A percentile compares a stretch with the other conserved stretches of the same genome.
phyloP scores from a whole-genome alignment of 345 rosid genomes.

The Boechera retrofracta region DNA sequence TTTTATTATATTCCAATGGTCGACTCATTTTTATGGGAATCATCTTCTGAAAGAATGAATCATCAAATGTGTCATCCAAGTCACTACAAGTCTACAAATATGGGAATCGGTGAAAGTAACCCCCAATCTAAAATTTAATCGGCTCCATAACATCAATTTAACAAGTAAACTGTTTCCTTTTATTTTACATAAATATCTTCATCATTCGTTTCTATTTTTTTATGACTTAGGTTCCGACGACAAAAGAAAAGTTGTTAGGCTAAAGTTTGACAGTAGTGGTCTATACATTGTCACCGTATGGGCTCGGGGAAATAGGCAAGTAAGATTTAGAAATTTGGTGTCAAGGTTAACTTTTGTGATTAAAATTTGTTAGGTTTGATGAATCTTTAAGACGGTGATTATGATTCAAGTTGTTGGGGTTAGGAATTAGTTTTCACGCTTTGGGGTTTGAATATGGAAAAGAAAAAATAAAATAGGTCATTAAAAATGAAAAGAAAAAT shows the following conservation, averaged over 20 bases:
- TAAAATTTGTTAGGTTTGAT: neutral
- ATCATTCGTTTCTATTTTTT: too few species aligned
- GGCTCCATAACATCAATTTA: neutral
- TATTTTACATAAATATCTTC: too few species aligned
- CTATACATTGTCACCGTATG: too few species aligned
- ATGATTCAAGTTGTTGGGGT: neutral
- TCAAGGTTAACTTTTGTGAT: neutral
- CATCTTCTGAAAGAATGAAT: slow-evolving; percentile 1
- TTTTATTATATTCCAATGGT: neutral
- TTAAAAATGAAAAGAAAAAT: too few species aligned
- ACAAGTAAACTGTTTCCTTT: too few species aligned
- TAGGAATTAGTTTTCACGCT: neutral
- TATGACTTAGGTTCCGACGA: too few species aligned
- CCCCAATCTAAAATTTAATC: neutral
- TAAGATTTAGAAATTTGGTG: neutral
- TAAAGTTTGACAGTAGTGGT: too few species aligned
- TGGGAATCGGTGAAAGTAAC: neutral
- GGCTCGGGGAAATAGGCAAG: too few species aligned
- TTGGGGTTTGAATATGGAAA: too few species aligned
- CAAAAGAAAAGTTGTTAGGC: too few species aligned
- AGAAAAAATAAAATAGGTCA: too few species aligned
- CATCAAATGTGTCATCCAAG: slow-evolving; percentile 9
- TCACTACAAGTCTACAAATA: neutral
- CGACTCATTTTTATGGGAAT: neutral
- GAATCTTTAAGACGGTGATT: neutral